Evolutionary conservation across 169 alveolate genomes (phyloP), one percentile per base, ranked within the genome.

Genomic region (Eimeria necatrix): DNA sequence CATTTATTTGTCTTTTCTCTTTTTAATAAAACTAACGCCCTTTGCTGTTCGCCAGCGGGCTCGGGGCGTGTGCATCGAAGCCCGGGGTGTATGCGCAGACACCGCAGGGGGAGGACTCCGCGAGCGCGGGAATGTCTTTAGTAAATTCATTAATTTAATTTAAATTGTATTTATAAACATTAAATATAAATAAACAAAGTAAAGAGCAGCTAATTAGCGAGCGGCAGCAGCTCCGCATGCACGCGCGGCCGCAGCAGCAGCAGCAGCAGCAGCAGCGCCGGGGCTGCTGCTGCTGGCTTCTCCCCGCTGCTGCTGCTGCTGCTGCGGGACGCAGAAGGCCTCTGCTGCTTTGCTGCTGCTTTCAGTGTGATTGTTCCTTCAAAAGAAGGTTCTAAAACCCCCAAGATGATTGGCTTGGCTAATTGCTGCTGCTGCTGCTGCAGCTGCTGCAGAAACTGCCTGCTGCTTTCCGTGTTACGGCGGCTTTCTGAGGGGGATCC

Each of bases 321-420:
- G 81, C 49, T 71, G 81, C 22, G 32, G n/a, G n/a, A n/a, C n/a
- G n/a, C n/a, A n/a, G 76, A n/a, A 24, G 26, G 76, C 8, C 26
- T 9, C 76, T 8, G 8, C 26, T 64, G 76, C 26, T 5, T 9
- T 9, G 7, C 9, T 4, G 16, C 53, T 9, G 22, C 81, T 48
- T 16, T 41, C 86, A 76, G 86, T 76, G 86, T 76, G 86, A 76
- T 76, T 76, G 86, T 76, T 76, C 86, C 86, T 76, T 76, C 86
- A 60, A 76, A 76, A 76, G 86, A 76, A 76, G 86, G 86, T 76
- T 76, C 86, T 76, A 76, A 76, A 76, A 16, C 86, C 86, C 60
- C 86, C 16, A 4, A 14, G 86, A 76, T 76, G 86, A 41, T 46
- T 48, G 56, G 86, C 86, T 22, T 46, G 24, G 12, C 86, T n/a